Evolutionary conservation across 1,284 basidiomycete genomes (phyloP), one percentile per base, ranked within the genome.

Genomic region (Malassezia caprae): DNA sequence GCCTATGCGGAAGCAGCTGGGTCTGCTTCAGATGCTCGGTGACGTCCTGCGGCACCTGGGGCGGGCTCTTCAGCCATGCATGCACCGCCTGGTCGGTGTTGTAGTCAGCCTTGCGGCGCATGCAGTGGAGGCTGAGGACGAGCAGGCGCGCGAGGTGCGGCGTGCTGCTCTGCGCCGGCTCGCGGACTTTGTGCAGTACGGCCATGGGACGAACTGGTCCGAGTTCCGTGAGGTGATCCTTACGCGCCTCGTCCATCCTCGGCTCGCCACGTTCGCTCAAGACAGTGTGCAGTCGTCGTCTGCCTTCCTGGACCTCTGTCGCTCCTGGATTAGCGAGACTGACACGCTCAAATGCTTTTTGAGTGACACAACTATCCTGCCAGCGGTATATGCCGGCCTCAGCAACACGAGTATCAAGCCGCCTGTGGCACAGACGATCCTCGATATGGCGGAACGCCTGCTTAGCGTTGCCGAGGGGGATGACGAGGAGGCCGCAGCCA

Each of bases 211-310:
- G 69, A 82, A 90, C 72, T 93, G 87, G 76, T 65, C 77, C 0
- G 80, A 82, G 0, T 94, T 84, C 76, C 78, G 96, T 61, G 75
- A 78, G 0, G 76, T 79, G 10, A 80, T 85, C 11, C 94, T 90
- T 76, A 62, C 78, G 2, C 77, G 80, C 0, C 82, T 90, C 75
- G 86, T 98, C 66, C 84, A 85, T 0, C 90, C 91, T 0, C 85
- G 91, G 17, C 78, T 98, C 24, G 77, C 82, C 0, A 76, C 78
- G 4, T 79, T 98, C 21, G 83, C 87, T 53, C 78, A 78, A 44
- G 93, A 98, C 76, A 96, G 91, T 67, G 88, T 87, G 0, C 93
- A 98, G 76, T 82, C 88, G 0, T 90, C 91, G 0, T 93, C 90
- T 0, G 85, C 89, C 0, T 79, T 96, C 26, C 78, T 98, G 37